Evolutionary conservation across 192 early-diverging fungal genomes (phyloP), one percentile per base, ranked within the genome.

Genomic region (Podochytrium sp.): DNA sequence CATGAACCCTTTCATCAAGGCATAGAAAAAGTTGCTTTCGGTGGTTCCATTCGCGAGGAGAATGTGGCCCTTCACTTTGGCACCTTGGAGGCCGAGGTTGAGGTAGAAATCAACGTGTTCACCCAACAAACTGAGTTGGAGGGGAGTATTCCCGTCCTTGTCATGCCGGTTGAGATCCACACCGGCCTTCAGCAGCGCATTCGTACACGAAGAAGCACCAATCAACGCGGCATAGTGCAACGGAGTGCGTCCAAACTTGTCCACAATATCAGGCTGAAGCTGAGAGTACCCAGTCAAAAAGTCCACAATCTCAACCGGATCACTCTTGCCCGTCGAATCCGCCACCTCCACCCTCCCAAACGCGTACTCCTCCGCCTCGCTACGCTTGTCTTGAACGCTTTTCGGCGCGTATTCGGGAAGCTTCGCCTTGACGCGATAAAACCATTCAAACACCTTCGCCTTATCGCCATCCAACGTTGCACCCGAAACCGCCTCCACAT

Each of bases 161-260:
- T 78, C 76, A 3, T 18, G 6, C 39, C 43, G 6, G 58, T 86
- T 84, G 2, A 76, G 51, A 32, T 79, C 47, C 10, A 75, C 74
- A 6, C 74, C 76, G 0, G 59, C 38, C 33, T 81, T 50, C 1
- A 82, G 12, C 0, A 88, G 53, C 40, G 76, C 76, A 18, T 80
- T 74, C 4, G 79, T 75, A 64, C 85, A 85, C 3, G 81, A 83
- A 33, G 81, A 87, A 10, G 87, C 81, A 23, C 85, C 85, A 5
- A 79, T 69, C 25, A 69, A 51, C 3, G 75, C 84, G 29, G 87
- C 85, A 59, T 88, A 88, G 65, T 88, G 87, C 27, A 88, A 66
- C 14, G 85, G 81, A 0, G 80, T 84, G 27, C 87, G 42, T 1
- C 87, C 87, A 71, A 88, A 85, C 7, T 55, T 71, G 69, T 88